Conservation (phyloP, 1,284 basidiomycete species). For the Fomitopsis betulina region DNA sequence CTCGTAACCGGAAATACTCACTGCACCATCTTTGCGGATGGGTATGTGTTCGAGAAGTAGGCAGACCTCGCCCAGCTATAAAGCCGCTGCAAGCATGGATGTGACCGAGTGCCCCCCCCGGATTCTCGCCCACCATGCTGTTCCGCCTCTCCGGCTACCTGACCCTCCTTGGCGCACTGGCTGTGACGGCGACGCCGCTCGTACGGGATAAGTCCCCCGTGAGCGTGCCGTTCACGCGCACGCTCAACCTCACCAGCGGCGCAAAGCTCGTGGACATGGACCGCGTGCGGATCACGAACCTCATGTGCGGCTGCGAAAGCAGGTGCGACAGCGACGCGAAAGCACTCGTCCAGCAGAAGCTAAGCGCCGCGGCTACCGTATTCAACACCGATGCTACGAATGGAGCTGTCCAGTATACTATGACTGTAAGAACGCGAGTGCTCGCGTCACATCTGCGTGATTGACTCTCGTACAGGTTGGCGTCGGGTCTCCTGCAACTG, state of each 20-base stretch:
- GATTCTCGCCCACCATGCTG: slow-evolving; percentile 13
- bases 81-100: neutral
- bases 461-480: slow-evolving; percentile 11
- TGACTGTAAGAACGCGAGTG: slow-evolving; percentile 9
- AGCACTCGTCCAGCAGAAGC: neutral
- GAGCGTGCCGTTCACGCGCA: slow-evolving; percentile 20
- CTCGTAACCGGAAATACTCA: neutral
- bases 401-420: slow-evolving; percentile 21
- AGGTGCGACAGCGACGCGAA: neutral
- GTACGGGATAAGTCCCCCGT: slow-evolving; percentile 19
- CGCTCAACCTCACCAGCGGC: slow-evolving; percentile 18
- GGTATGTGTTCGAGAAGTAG: neutral
- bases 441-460: neutral
- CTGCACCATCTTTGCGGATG: neutral
- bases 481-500: slow-evolving; percentile 22
- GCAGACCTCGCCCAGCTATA: neutral
- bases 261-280: slow-evolving; percentile 18
- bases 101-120: neutral
- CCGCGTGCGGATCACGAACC: slow-evolving; percentile 20
- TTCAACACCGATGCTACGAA: slow-evolving; percentile 21
- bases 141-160: slow-evolving; percentile 12
- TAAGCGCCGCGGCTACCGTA: slow-evolving; percentile 3
- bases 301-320: slow-evolving; percentile 14
- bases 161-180: slow-evolving; percentile 13
- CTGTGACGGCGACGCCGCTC: slow-evolving; percentile 19